Evolutionary conservation across 2,329 filamentous ascomycete species (phyloP).

Genomic region (Thermoascus crustaceus): DNA sequence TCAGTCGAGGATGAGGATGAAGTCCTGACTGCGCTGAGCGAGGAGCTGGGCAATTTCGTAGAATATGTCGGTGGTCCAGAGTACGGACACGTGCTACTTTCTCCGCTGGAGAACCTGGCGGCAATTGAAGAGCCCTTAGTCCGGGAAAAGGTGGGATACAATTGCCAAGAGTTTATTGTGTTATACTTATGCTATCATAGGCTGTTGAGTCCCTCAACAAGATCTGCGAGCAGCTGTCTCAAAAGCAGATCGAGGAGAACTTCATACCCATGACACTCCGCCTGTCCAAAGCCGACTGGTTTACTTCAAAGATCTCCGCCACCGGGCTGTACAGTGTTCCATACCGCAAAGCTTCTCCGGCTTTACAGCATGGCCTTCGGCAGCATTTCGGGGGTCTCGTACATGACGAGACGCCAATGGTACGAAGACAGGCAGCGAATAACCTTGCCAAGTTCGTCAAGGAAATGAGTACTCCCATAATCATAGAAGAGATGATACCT

Average conservation of each 20-base stretch:
- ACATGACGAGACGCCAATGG: constrained; percentile 98
- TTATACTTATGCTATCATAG: constrained; percentile 39
- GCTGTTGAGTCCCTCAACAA: constrained; percentile 99
- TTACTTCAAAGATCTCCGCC: constrained; percentile 97
- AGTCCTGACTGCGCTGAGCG: constrained; percentile 91
- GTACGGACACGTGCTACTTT: constrained; percentile 91
- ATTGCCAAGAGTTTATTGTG: constrained; percentile 5
- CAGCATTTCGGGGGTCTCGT: constrained; percentile 89
- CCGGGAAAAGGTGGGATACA: constrained; percentile 73
- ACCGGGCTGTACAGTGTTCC: constrained; percentile 90
- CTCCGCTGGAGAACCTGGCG: constrained; percentile 92
- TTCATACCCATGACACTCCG: constrained; percentile 94
- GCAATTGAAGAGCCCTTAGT: constrained; percentile 98
- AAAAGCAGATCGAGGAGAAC: constrained; percentile 90
- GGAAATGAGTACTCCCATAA: constrained; percentile 83
- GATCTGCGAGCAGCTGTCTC: constrained; percentile 86
- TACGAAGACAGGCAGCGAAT: constrained; percentile 90
- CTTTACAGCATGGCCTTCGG: constrained; percentile 83
- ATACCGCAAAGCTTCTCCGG: constrained; percentile 80
- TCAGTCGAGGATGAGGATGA: constrained; percentile 99
- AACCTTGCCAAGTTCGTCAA: constrained; percentile 97
- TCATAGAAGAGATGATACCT: constrained; percentile 98
- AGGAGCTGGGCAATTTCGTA: constrained; percentile 92
- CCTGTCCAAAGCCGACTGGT: constrained; percentile 99
- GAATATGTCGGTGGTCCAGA: constrained; percentile 95